Base-by-base conservation (phyloP, 805 yeast species). In the Sporopachydermia quercuum region DNA sequence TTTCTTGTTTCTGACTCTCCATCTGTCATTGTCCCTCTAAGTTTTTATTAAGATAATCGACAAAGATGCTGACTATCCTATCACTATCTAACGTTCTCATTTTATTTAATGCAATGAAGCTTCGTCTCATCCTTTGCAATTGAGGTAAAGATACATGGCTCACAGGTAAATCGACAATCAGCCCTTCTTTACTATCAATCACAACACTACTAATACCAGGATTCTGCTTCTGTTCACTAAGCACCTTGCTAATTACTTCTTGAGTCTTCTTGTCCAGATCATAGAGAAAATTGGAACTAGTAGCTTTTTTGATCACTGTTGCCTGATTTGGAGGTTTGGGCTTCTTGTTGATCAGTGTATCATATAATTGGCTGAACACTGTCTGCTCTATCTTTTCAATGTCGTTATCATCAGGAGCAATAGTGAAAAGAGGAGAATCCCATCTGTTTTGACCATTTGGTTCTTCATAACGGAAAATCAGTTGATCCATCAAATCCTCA, bases 341-440 rank as follows among this genome's bases (percentile, higher is more conserved):
- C 69, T 55, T 72, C 16, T 46, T 41, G 34, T 48, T 68, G 38
- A 72, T 66, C 44, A 81, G 54, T 2, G 62, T 53, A 15, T 63
- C 62, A 56, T 63, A 59, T 41, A 42, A 23, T 41, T 42, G n/a
- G 34, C 35, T 14, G n/a, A 23, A 36, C 34, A n/a, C 19, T 19
- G 6, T 35, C 39, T 16, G 39, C 44, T 16, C 49, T 38, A 16
- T 37, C 39, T 15, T 37, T 37, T 39, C 36, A 2, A 91, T 68
- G 14, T 74, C 81, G 1, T 78, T 79, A 19, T 78, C 77, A 38
- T 70, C 74, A 49, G 63, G 69, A 3, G 76, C 70, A 1, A 87
- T 58, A 0, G 84, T 74, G 52, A 86, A 77, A 44, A 89, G 61
- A 4, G 98, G 98, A 3, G 94, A 75, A 53, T 91, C 98, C 98